A percentile compares a stretch with the other conserved stretches of the same genome.
These are phyloP conservation scores for Chlamydomonas reinhardtii DNA, from an alignment of 163 green algal genomes.

Conservation along the genomic window DNA sequence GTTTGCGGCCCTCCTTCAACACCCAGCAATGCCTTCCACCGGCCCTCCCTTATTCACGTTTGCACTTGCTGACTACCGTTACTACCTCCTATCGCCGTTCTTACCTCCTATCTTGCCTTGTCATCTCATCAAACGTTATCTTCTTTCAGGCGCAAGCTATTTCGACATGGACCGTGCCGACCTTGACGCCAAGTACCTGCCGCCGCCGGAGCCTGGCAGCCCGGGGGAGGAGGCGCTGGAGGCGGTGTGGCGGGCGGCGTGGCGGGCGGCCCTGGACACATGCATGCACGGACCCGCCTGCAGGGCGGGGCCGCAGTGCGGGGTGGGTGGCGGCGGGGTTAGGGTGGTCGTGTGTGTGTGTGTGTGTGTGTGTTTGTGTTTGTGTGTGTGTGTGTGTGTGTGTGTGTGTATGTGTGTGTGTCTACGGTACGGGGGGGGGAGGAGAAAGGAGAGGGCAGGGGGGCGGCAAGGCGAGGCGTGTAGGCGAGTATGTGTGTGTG, in stretches of 20 bases:
- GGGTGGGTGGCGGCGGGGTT: neutral
- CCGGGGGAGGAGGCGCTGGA: conserved; percentile 67
- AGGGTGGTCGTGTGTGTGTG: neutral
- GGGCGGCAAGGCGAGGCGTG: too few species aligned
- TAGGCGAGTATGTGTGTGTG: neutral
- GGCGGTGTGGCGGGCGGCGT: conserved; percentile 72
- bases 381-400: neutral
- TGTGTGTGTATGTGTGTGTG: neutral
- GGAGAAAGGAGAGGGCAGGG: too few species aligned
- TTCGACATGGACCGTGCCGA: conserved; percentile 88
- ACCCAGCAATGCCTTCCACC: too few species aligned
- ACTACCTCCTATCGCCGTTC: too few species aligned
- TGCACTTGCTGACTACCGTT: too few species aligned
- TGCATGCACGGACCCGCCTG: conserved; percentile 88
- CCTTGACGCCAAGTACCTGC: conserved; percentile 79
- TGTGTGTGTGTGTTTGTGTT: neutral
- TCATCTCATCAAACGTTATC: too few species aligned
- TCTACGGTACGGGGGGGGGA: too few species aligned
- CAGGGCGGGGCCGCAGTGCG: conserved; percentile 48
- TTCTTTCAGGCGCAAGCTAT: conserved; percentile 13
- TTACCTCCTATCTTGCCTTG: too few species aligned
- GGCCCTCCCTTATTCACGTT: too few species aligned
- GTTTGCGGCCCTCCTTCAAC: too few species aligned
- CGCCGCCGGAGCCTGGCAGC: neutral
- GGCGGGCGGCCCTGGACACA: conserved; percentile 58